A percentile compares a stretch with the other conserved stretches of the same genome.
Evolutionary conservation across 306 rosid genomes (phyloP).

Genomic region (Cicer bijugum): DNA sequence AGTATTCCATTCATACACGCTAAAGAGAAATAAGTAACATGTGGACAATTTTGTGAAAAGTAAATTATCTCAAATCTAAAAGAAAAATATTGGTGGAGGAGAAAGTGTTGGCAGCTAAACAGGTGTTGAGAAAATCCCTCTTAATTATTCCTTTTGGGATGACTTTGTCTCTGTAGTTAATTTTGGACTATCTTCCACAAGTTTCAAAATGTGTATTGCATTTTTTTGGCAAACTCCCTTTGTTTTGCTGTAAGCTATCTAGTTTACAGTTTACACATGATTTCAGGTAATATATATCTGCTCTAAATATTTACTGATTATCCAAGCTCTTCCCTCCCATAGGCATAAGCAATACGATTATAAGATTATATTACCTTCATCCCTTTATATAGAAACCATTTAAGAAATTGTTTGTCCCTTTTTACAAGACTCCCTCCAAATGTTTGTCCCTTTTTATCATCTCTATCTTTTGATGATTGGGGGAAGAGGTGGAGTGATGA

Average conservation of each 20-base stretch:
- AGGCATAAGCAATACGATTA: background rate
- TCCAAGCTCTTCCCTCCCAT: background rate
- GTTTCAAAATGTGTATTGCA: background rate
- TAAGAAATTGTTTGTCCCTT: background rate
- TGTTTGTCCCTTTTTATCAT: background rate
- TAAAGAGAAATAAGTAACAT: background rate
- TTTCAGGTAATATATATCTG: no score
- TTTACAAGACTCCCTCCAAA: background rate
- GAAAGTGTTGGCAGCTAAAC: no score
- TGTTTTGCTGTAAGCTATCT: no score
- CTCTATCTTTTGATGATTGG: constrained; percentile 3
- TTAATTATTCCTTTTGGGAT: background rate
- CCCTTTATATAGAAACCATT: background rate
- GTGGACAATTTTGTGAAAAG: background rate
- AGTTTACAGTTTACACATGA: no score
- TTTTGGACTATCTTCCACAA: background rate
- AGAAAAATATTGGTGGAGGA: background rate
- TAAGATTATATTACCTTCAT: background rate
- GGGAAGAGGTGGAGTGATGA: background rate
- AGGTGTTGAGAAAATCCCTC: background rate
- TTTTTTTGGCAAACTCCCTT: background rate
- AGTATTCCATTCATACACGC: background rate
- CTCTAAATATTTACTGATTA: no score
- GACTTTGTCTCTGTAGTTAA: no score
- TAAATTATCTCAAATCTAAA: background rate